phyloP scores from a whole-genome alignment of 257 asterid genomes.

The Echium plantagineum region DNA sequence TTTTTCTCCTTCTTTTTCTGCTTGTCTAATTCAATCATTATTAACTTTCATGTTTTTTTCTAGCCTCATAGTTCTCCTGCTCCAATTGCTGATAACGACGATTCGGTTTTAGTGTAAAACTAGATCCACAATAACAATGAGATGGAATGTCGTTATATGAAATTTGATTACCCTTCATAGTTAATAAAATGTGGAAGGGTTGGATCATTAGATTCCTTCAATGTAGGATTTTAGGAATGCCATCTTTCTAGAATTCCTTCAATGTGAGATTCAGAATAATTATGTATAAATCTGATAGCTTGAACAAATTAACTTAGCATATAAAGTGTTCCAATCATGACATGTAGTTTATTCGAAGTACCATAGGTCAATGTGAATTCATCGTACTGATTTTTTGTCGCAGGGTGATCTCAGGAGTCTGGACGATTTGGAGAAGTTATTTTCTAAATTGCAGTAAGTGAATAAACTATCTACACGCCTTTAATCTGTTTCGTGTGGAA shows the following conservation, averaged over 20 bases:
- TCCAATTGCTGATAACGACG: too few species aligned
- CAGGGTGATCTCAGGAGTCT: conserved; percentile 89
- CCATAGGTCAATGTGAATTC: background rate
- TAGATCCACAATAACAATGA: too few species aligned
- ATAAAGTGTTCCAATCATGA: background rate
- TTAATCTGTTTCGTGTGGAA: too few species aligned
- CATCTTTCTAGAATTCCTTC: background rate
- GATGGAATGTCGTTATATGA: too few species aligned
- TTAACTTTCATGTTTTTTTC: too few species aligned
- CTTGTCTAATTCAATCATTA: background rate
- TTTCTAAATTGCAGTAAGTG: conserved; percentile 59
- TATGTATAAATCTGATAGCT: background rate
- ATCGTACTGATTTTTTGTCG: conserved; percentile 12
- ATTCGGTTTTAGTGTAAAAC: too few species aligned
- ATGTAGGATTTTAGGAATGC: background rate
- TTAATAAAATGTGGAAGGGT: background rate
- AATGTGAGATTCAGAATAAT: background rate
- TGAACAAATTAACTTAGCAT: background rate
- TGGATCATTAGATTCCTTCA: background rate
- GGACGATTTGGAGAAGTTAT: conserved; percentile 78
- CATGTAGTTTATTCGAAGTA: too few species aligned
- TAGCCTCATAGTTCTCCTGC: too few species aligned
- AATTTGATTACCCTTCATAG: too few species aligned
- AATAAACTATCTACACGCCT: too few species aligned
- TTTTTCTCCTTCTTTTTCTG: background rate